Evolutionary conservation across 75 land plant species (phyloP), one percentile per base, ranked within the genome.

Genomic region (Cupressus sempervirens): DNA sequence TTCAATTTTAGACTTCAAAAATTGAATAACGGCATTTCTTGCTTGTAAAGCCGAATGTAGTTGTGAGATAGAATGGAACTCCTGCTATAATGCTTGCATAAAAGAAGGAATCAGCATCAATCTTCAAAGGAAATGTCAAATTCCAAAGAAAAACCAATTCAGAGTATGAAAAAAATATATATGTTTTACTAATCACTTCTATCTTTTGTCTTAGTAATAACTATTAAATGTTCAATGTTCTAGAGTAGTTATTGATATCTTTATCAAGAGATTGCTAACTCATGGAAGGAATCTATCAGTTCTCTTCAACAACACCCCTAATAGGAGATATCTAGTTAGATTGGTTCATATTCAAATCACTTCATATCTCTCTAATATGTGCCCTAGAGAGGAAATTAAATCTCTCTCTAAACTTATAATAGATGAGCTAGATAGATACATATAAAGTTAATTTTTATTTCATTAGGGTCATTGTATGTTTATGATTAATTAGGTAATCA

Each of bases 401-500:
- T 32, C 88, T 36, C 67, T 96, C 35, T 85, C 80, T 84, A 75
- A 65, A 46, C 91, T 90, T 85, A 74, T 96, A 18, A 45, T 92
- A 7, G 87, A 92, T 72, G 98, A 96, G 85, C 82, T 96, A 56
- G 98, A 96, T 18, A 89, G 70, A 46, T 96, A 96, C 89, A 91
- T 92, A n/a, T 87, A 94, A 23, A 84, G 91, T n/a, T 96, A 96
- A 76, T 94, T 96, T 84, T 92, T 93, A 5, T 94, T 89, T 86
- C 95, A 94, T 74, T 96, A 96, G 98, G 76, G 35, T 29, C 93
- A 93, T 82, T 85, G 95, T 40, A 77, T 90, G 36, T 41, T 77
- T 20, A 85, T 92, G 87, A 83, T 95, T 36, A 86, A 83, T 74
- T 89, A 94, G 93, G 97, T 95, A 53, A 46, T 40, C 12, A 56